Evolutionary conservation across 371 early-diverging fungal genomes (phyloP).

Genomic region (Blakeslea trispora): DNA sequence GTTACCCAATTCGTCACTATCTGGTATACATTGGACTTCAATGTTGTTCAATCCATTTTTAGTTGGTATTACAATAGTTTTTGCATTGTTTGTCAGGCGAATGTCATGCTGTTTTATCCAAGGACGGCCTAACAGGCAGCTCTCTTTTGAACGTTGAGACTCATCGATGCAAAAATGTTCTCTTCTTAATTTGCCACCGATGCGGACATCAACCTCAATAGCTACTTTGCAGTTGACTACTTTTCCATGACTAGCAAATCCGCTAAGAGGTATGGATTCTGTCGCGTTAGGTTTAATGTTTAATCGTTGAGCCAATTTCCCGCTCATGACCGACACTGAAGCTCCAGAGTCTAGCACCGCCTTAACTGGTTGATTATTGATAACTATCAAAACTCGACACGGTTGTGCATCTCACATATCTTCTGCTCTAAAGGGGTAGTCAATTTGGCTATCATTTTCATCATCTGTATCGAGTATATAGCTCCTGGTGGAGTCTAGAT

Average conservation of each 20-base stretch:
- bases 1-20: neutral
- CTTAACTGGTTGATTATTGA: conserved; percentile 5
- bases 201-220: conserved; percentile 7
- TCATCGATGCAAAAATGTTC: conserved; percentile 22
- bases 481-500: neutral
- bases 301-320: conserved; percentile 8
- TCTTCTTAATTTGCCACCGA: conserved; percentile 13
- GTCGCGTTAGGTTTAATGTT: neutral
- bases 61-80: neutral
- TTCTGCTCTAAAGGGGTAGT: conserved; percentile 11
- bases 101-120: conserved; percentile 11
- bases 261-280: neutral
- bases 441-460: neutral
- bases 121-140: conserved; percentile 8
- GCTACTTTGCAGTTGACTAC: conserved; percentile 4
- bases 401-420: conserved; percentile 10
- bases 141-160: neutral
- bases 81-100: neutral
- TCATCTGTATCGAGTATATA: neutral
- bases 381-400: neutral
- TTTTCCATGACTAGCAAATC: conserved; percentile 3
- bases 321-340: conserved; percentile 17
- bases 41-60: neutral
- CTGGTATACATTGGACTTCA: conserved; percentile 6
- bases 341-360: conserved; percentile 24